phyloP scores from a whole-genome alignment of 352 stramenopile genomes.

The Globisporangium carolinianum region DNA sequence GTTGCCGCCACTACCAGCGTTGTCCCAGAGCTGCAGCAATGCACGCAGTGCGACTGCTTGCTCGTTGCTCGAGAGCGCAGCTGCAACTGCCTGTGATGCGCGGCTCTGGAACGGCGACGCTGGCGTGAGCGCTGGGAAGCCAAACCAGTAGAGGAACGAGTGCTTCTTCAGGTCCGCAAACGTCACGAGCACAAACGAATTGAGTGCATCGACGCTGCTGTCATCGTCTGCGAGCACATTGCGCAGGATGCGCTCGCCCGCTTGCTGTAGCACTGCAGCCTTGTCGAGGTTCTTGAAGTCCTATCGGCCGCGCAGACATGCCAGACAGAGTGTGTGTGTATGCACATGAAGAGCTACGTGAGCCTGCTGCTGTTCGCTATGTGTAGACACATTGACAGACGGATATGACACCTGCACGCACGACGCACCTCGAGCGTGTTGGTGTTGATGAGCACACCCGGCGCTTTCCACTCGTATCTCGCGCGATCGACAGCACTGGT shows the following conservation, averaged over 20 bases:
- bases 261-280: conserved; percentile 41
- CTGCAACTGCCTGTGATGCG: conserved; percentile 17
- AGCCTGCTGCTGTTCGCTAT: neutral
- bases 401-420: too few species aligned
- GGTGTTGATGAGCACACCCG: conserved; percentile 68
- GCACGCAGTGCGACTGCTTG: conserved; percentile 31
- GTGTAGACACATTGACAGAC: neutral
- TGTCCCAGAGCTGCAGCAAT: conserved; percentile 33
- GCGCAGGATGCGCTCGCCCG: conserved; percentile 30
- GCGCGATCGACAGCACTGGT: conserved; percentile 33
- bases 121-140: conserved; percentile 76
- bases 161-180: conserved; percentile 93
- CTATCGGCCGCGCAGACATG: conserved; percentile 13
- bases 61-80: conserved; percentile 27
- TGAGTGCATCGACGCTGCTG: conserved; percentile 44
- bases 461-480: conserved; percentile 73
- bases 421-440: conserved; percentile 79
- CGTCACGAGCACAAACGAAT: conserved; percentile 84
- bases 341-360: neutral
- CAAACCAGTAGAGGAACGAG: conserved; percentile 92
- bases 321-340: neutral
- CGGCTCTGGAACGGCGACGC: conserved; percentile 27
- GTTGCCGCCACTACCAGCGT: too few species aligned
- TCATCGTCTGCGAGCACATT: conserved; percentile 15
- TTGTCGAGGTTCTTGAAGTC: conserved; percentile 87